phyloP scores from a whole-genome alignment of 257 asterid genomes.

The Parsonsia alboflavescens region DNA sequence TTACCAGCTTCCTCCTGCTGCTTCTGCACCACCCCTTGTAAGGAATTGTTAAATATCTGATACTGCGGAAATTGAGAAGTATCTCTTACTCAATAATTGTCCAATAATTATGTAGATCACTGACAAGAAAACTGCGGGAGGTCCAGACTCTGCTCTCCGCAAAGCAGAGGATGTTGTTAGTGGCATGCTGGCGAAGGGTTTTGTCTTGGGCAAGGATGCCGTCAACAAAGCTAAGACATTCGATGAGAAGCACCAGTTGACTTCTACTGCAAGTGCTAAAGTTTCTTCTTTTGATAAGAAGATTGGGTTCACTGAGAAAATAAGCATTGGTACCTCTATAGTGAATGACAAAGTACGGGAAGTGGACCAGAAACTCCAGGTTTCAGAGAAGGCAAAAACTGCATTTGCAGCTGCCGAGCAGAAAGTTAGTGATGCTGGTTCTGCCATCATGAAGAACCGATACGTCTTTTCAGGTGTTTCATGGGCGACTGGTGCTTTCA shows the following conservation, averaged over 20 bases:
- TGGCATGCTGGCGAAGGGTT: conserved; percentile 89
- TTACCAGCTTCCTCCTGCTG: conserved; percentile 76
- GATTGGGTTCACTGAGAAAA: conserved; percentile 76
- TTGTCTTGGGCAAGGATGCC: conserved; percentile 78
- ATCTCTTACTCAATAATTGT: conserved; percentile 20
- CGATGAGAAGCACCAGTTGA: conserved; percentile 79
- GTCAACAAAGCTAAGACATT: conserved; percentile 67
- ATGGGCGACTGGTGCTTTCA: conserved; percentile 87
- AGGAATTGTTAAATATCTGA: conserved; percentile 7
- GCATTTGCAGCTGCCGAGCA: conserved; percentile 85
- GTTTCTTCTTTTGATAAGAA: conserved; percentile 66
- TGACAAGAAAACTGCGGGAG: conserved; percentile 34
- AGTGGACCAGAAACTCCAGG: conserved; percentile 84
- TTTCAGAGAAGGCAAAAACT: conserved; percentile 80
- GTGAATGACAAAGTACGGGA: conserved; percentile 79
- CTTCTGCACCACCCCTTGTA: conserved; percentile 53
- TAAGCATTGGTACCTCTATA: conserved; percentile 62
- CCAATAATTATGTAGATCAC: conserved; percentile 34
- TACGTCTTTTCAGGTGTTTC: conserved; percentile 74
- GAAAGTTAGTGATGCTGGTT: conserved; percentile 70
- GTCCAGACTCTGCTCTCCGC: conserved; percentile 59
- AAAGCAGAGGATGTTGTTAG: conserved; percentile 94
- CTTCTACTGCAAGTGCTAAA: conserved; percentile 79
- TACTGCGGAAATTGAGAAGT: conserved; percentile 5
- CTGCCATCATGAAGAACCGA: conserved; percentile 84